Percentiles rank a stretch among this genome's conserved stretches.
phyloP scores from a whole-genome alignment of 1,139 yeast genomes.

The Diutina neorugosa region DNA sequence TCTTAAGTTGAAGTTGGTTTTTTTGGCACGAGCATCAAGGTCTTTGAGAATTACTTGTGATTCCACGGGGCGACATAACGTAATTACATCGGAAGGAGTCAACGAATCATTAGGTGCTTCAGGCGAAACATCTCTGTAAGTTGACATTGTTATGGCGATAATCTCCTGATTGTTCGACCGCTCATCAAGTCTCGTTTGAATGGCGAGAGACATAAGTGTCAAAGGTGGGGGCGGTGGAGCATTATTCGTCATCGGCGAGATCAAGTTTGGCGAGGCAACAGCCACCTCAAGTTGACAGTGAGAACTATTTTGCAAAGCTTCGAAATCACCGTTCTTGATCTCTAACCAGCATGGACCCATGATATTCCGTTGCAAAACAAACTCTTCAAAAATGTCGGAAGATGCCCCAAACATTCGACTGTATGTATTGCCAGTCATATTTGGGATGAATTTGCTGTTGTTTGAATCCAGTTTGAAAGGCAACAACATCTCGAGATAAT shows the following conservation, averaged over 20 bases:
- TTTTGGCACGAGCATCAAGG: constrained; percentile 8
- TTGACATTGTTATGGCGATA: constrained; percentile 68
- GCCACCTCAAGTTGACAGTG: constrained; percentile 74
- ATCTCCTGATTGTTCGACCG: constrained; percentile 74
- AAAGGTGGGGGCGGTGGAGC: constrained; percentile 39
- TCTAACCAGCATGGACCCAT: constrained; percentile 99
- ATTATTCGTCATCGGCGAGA: constrained; percentile 31
- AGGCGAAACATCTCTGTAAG: constrained; percentile 53
- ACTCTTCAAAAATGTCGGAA: constrained; percentile 68
- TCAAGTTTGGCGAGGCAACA: constrained; percentile 34
- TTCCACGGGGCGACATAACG: constrained; percentile 65
- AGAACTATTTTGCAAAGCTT: constrained; percentile 50
- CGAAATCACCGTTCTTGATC: constrained; percentile 51
- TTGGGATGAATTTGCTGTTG: constrained; percentile 42
- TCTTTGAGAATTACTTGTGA: constrained; percentile 20
- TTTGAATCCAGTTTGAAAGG: constrained; percentile 66
- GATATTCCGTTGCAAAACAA: constrained; percentile 68
- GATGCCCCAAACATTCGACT: constrained; percentile 71
- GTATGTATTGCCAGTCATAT: constrained; percentile 66
- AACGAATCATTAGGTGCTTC: constrained; percentile 53
- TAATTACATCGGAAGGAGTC: constrained; percentile 44
- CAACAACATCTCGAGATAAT: constrained; percentile 66
- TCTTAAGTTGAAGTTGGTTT: constrained; percentile 36
- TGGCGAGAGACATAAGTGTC: constrained; percentile 61
- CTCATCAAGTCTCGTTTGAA: constrained; percentile 69